Percentiles rank a stretch among this genome's conserved stretches.
Conservation (phyloP, 2,329 filamentous ascomycete genomes). For the Nothophoma quercina region DNA sequence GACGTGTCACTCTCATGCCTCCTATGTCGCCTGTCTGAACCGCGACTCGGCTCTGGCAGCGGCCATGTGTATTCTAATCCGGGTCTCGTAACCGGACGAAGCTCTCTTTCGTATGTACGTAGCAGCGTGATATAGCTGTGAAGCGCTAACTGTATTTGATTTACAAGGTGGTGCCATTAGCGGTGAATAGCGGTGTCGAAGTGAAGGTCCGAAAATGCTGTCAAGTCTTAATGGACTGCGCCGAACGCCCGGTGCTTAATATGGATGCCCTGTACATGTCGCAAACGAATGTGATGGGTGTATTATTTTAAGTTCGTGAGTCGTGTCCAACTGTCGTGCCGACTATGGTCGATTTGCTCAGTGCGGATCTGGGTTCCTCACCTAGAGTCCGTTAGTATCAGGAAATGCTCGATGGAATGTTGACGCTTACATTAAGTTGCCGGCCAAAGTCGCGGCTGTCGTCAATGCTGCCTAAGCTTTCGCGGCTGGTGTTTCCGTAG, state of each 20-base stretch:
- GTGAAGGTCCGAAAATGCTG: not conserved
- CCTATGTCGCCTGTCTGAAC: not conserved
- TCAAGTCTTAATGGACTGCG: not conserved
- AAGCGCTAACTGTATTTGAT: constrained; percentile 7
- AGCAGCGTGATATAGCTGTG: constrained; percentile 12
- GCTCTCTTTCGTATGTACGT: constrained; percentile 16
- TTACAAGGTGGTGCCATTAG: constrained; percentile 7
- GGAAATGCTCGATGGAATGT: not conserved
- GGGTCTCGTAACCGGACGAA: constrained; percentile 2
- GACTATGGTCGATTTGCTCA: constrained; percentile 1
- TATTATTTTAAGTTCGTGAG: constrained; percentile 3
- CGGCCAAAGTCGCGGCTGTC: constrained; percentile 58
- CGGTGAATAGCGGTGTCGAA: constrained; percentile 9
- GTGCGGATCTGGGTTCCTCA: constrained; percentile 45
- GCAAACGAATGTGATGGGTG: not conserved
- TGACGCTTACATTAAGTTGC: constrained; percentile 52
- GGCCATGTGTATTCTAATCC: constrained; percentile 14
- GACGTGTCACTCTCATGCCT: not conserved
- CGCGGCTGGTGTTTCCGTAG: constrained; percentile 51
- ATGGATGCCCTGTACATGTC: constrained; percentile 5
- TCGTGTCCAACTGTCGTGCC: constrained; percentile 6
- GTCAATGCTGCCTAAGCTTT: constrained; percentile 56
- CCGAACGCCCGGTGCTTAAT: constrained; percentile 14
- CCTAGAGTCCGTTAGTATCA: constrained; percentile 28
- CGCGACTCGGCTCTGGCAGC: constrained; percentile 12